Evolutionary conservation across 352 stramenopile species (phyloP), one percentile per base, ranked within the genome.

Genomic region (Globisporangium paddicum): DNA sequence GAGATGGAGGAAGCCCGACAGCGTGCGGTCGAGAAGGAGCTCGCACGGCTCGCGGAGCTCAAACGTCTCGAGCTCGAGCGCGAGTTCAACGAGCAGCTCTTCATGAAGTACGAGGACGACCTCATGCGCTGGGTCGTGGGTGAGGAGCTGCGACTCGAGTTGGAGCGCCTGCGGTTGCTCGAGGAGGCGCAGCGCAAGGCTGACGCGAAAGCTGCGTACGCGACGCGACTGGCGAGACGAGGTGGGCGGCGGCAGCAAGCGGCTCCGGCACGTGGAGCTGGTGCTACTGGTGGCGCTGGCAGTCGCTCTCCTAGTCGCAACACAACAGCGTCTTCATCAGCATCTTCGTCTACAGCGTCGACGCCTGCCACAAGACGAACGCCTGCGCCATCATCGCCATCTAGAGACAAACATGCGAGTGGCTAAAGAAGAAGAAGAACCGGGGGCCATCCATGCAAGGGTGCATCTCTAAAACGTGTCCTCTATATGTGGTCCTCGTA

Each of bases 31-130:
- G 82, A 90, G 47, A 42, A 42, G 14, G 75, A 87, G 57, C 69
- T 78, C 2, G 75, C 60, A 0, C 70, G 68, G 11, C 63, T 79
- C 34, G 67, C 66, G 0, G 69, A 80, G 45, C 62, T 70, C 38
- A 56, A 62, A 28, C 60, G 62, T 3, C 60, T 74, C 11, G 79
- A 87, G 35, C 52, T 67, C 5, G 67, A 74, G 26, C 73, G 69
- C 3, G 75, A 91, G 63, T 60, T 74, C 37, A 67, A 79, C 28
- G 81, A 91, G 64, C 63, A 57, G 30, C 66, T 82, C 48, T 65
- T 69, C 37, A 87, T 91, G 73, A 73, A 82, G 60, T 91, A 88
- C 62, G 77, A 91, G 56, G 79, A 91, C 45, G 75, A 89, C 53
- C 73, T 72, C 56, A 84, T 72, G 68, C 62, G 66, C 34, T 91